phyloP scores from a whole-genome alignment of 208 protist species.

The Tritrichomonas foetus region DNA sequence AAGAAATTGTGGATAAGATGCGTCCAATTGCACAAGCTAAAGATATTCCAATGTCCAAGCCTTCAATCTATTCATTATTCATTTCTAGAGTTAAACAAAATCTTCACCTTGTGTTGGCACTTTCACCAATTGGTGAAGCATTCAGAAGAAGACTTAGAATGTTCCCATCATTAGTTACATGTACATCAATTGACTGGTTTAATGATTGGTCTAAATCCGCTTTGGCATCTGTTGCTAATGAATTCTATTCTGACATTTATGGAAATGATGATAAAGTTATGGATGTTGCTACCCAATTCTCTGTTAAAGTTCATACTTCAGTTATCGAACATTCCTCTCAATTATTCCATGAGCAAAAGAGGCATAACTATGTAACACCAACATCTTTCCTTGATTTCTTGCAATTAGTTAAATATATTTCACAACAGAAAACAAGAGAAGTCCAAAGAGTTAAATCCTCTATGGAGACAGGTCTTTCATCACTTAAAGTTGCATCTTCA shows the following conservation, averaged over 20 bases:
- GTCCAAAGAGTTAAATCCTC: slow-evolving; percentile 53
- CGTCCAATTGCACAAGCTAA: slow-evolving; percentile 77
- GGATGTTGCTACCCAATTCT: slow-evolving; percentile 64
- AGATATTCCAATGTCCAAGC: slow-evolving; percentile 77
- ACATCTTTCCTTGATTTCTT: slow-evolving; percentile 94
- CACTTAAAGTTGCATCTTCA: slow-evolving; percentile 77
- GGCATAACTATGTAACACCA: slow-evolving; percentile 96
- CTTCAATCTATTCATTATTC: slow-evolving; percentile 80
- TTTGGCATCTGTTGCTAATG: slow-evolving; percentile 75
- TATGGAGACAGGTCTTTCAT: slow-evolving; percentile 69
- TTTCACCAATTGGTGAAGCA: slow-evolving; percentile 84
- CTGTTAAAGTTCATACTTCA: slow-evolving; percentile 79
- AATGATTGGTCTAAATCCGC: slow-evolving; percentile 73
- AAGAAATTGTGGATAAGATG: slow-evolving; percentile 80
- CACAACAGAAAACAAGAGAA: slow-evolving; percentile 72
- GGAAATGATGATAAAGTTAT: background rate
- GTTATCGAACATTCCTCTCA: slow-evolving; percentile 73
- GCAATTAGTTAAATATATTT: slow-evolving; percentile 71
- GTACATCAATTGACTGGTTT: slow-evolving; percentile 98
- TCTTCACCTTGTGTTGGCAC: slow-evolving; percentile 88
- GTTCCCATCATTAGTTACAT: slow-evolving; percentile 95
- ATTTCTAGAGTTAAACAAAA: slow-evolving; percentile 77
- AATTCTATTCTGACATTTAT: background rate
- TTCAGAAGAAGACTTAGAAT: slow-evolving; percentile 87
- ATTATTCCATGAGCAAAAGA: slow-evolving; percentile 77